A percentile compares a stretch with the other conserved stretches of the same genome.
Evolutionary conservation across 2,329 filamentous ascomycete genomes (phyloP).

Genomic region (Aplosporella prunicola): DNA sequence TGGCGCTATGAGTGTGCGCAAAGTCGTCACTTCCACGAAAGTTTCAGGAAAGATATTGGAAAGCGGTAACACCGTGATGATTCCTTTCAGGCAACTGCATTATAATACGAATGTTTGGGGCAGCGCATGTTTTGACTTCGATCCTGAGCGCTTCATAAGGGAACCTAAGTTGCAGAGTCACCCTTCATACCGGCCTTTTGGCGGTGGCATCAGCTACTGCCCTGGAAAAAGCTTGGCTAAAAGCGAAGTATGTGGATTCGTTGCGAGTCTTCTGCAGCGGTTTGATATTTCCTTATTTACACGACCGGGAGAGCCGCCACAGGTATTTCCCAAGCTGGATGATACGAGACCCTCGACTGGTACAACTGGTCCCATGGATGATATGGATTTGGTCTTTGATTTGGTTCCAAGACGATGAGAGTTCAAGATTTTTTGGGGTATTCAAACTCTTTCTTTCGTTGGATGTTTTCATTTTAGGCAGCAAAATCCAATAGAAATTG

Average conservation of each 20-base stretch:
- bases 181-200: neutral
- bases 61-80: neutral
- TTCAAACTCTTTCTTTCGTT: too few species aligned
- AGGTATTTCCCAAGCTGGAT: neutral
- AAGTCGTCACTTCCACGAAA: neutral
- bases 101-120: neutral
- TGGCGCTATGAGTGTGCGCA: neutral
- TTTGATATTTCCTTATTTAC: neutral
- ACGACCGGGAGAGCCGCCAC: too few species aligned
- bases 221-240: neutral
- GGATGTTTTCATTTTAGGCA: too few species aligned
- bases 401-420: too few species aligned
- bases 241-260: neutral
- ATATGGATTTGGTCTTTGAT: neutral
- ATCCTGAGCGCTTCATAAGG: neutral
- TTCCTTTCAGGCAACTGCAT: neutral
- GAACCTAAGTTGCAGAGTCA: neutral
- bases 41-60: neutral
- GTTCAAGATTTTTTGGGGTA: too few species aligned
- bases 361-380: neutral
- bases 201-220: neutral
- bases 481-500: too few species aligned
- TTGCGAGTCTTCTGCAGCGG: neutral
- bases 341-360: neutral
- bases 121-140: neutral